phyloP scores from a whole-genome alignment of 768 basidiomycete genomes.

The Cyclocybe aegerita region DNA sequence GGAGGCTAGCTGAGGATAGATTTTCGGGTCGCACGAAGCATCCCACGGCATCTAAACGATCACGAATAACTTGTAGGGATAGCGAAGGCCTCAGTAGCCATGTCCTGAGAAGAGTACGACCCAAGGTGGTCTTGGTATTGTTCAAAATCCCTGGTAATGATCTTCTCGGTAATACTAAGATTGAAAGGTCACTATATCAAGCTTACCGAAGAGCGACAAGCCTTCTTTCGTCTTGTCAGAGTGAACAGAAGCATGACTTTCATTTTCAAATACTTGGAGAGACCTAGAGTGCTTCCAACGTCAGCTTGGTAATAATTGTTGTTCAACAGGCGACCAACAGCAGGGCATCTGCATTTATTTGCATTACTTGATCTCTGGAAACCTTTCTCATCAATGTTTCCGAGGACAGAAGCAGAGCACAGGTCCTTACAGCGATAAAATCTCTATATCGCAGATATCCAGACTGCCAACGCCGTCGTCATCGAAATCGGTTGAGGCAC shows the following conservation, averaged over 20 bases:
- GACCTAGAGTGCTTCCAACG: constrained; percentile 48
- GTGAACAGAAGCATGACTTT: constrained; percentile 85
- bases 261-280: constrained; percentile 84
- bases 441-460: constrained; percentile 71
- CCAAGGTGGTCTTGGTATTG: constrained; percentile 72
- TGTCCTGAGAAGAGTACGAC: constrained; percentile 72
- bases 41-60: constrained; percentile 83
- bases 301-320: background rate
- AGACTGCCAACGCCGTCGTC: constrained; percentile 63
- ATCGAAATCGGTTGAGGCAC: constrained; percentile 61
- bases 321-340: constrained; percentile 42
- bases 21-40: constrained; percentile 78
- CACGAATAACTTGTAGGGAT: constrained; percentile 61
- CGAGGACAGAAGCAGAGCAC: background rate
- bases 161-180: background rate
- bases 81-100: constrained; percentile 91
- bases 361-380: constrained; percentile 77
- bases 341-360: constrained; percentile 88
- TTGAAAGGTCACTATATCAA: background rate
- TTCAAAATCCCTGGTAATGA: constrained; percentile 61
- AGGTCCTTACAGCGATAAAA: constrained; percentile 59
- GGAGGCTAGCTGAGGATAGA: constrained; percentile 42
- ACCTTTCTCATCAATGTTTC: constrained; percentile 7
- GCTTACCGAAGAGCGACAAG: constrained; percentile 79
- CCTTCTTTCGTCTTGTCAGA: constrained; percentile 87